Evolutionary conservation across 805 yeast genomes (phyloP), one percentile per base, ranked within the genome.

Genomic region (Schwanniomyces occidentalis): DNA sequence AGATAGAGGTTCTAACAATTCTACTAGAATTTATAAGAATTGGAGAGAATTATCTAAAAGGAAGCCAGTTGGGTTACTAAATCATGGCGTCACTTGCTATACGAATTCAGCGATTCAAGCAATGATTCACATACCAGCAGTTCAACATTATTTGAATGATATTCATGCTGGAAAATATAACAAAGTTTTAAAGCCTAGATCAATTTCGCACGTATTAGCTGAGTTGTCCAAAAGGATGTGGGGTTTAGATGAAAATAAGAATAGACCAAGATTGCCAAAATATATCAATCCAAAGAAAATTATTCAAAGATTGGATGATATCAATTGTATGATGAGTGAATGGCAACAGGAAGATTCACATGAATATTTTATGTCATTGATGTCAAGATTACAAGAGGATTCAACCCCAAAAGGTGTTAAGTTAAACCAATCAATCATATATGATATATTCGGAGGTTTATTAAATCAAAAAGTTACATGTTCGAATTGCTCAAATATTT

Each of bases 341-440:
- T 90, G 96, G 96, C 90, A 88, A 61, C 99, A 93, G 59, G 98
- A 93, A 61, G 99, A 93, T 61, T 85, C 96, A 0, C 99, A 93
- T 61, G 99, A 93, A 62, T 93, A 90, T 63, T 87, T 84, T 58
- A 90, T 90, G 97, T 86, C 95, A 8, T 67, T 90, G 41, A 74
- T 90, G 73, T 78, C 91, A 6, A 66, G 96, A 34, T 63, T 90
- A 34, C 98, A 90, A 61, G 97, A 90, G 54, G 97, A 90, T 55
- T 75, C 87, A 8, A 88, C 93, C 1, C 98, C 98, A 23, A 82
- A 77, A 53, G 96, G 96, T n/a, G 73, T 68, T 30, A 90, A 90
- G 54, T 67, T 90, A 51, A 85, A 84, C 45, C 73, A 82, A 45
- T 83, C 95, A 37, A 80, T 91, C 22, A 69, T 93, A 12, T 89